phyloP scores from a whole-genome alignment of 2,329 filamentous ascomycete species.

The Fusarium sp. region DNA sequence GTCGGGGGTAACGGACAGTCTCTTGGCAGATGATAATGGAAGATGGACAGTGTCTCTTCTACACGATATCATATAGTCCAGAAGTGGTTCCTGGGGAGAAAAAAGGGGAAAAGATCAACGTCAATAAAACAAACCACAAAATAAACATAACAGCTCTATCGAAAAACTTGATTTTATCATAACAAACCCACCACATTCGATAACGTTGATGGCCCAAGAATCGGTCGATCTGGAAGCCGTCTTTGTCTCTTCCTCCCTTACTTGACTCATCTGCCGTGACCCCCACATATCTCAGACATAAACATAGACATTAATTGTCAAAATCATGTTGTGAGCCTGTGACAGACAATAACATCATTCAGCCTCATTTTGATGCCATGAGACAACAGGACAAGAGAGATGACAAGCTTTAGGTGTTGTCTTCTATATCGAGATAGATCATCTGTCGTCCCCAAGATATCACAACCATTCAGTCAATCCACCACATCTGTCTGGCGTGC shows the following conservation, averaged over 20 bases:
- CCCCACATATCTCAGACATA: slow-evolving; percentile 10
- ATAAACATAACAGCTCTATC: neutral
- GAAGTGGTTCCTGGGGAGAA: too few species aligned
- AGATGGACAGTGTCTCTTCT: neutral
- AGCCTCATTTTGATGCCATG: slow-evolving; percentile 22
- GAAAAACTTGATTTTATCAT: neutral
- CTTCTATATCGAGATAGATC: neutral
- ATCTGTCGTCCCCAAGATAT: neutral
- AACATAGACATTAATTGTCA: slow-evolving; percentile 6
- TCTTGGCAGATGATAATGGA: slow-evolving; percentile 6
- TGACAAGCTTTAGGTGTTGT: slow-evolving; percentile 1
- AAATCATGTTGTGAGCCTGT: neutral
- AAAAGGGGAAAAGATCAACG: neutral
- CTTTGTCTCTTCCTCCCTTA: slow-evolving; percentile 27
- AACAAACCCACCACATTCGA: neutral
- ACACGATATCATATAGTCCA: too few species aligned
- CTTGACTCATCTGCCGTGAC: slow-evolving; percentile 7
- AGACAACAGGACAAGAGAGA: slow-evolving; percentile 4
- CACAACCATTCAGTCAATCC: slow-evolving; percentile 3
- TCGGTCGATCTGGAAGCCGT: slow-evolving; percentile 31
- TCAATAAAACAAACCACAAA: slow-evolving; percentile 5
- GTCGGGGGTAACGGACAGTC: neutral
- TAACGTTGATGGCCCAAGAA: slow-evolving; percentile 10
- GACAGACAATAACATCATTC: slow-evolving; percentile 25
- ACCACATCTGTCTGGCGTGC: slow-evolving; percentile 16